phyloP scores from a whole-genome alignment of 805 yeast genomes.

The Hemisphaericaspora nanyangensis region DNA sequence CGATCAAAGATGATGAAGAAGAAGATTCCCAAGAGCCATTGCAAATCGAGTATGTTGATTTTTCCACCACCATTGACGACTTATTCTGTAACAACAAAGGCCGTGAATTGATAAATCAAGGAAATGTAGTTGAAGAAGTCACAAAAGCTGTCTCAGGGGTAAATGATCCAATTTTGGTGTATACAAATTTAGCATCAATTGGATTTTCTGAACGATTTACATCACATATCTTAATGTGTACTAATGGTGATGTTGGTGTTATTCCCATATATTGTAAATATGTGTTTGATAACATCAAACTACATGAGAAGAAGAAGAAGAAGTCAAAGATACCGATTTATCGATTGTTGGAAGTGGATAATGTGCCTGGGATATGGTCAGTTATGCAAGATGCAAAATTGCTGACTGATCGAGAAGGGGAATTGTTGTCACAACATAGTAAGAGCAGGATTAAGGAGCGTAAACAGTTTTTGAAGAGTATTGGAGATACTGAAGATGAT shows the following conservation, averaged over 20 bases:
- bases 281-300: slow-evolving; percentile 5
- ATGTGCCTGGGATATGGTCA: slow-evolving; percentile 13
- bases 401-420: neutral
- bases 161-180: neutral
- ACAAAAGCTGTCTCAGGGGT: neutral
- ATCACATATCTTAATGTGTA: slow-evolving; percentile 13
- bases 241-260: slow-evolving; percentile 10
- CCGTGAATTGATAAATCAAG: neutral
- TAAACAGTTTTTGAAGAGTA: neutral
- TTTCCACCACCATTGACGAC: slow-evolving; percentile 3
- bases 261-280: slow-evolving; percentile 8
- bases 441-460: neutral
- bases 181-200: slow-evolving; percentile 8
- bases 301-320: neutral
- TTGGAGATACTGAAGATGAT: neutral
- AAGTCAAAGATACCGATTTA: slow-evolving; percentile 3
- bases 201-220: slow-evolving; percentile 18
- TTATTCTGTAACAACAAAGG: neutral
- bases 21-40: slow-evolving; percentile 1
- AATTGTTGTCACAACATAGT: neutral
- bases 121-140: neutral
- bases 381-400: slow-evolving; percentile 10
- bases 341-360: slow-evolving; percentile 7
- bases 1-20: too few species aligned
- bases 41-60: slow-evolving; percentile 4